Conservation (phyloP, 495 filamentous ascomycete species). For the Pyrenopolyporus hunteri region DNA sequence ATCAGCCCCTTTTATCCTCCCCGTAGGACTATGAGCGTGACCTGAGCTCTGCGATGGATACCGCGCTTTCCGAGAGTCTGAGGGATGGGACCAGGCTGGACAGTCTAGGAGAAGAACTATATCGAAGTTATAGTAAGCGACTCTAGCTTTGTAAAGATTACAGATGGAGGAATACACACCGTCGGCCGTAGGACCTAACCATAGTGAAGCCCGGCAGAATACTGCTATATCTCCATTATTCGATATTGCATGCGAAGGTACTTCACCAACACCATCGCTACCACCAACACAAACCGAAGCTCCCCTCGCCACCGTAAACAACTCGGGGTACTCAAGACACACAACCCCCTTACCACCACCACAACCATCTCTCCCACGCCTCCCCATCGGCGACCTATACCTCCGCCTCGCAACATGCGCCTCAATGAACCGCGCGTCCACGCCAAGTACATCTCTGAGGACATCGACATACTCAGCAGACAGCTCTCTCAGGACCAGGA, state of each 20-base stretch:
- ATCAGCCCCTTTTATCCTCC: too few relatives aligned
- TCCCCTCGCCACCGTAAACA: conserved; percentile 15
- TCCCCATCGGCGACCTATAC: conserved; percentile 30
- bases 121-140: not conserved
- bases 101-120: conserved; percentile 45
- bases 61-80: conserved; percentile 17
- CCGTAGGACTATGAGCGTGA: not conserved
- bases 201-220: conserved; percentile 44
- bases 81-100: conserved; percentile 27
- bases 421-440: conserved; percentile 44
- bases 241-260: conserved; percentile 14
- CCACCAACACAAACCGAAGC: not conserved
- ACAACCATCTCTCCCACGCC: not conserved
- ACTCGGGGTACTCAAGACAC: conserved; percentile 45
- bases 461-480: conserved; percentile 29
- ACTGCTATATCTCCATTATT: conserved; percentile 24
- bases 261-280: conserved; percentile 12
- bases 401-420: conserved; percentile 39
- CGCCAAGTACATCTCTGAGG: conserved; percentile 19
- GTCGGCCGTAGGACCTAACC: conserved; percentile 25
- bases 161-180: conserved; percentile 1
- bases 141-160: conserved; percentile 13
- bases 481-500: conserved; percentile 43
- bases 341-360: conserved; percentile 15
- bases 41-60: not conserved